Percentiles rank a stretch among this genome's conserved stretches.
Conservation (phyloP, 169 alveolate species). For the Plasmodium coatneyi region DNA sequence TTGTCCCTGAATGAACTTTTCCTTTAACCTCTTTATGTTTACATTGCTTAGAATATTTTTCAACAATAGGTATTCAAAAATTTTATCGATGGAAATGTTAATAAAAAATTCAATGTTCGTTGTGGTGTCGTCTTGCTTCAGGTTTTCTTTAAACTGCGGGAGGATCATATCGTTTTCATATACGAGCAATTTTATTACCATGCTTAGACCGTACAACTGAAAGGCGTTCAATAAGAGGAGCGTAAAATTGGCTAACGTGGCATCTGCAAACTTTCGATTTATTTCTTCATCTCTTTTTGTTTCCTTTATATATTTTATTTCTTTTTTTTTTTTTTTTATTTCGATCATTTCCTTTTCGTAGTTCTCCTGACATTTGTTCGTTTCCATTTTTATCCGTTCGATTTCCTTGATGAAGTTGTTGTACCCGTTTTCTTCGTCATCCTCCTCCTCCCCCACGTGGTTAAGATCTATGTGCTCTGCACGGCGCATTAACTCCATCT, state of each 20-base stretch:
- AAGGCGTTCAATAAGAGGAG: slow-evolving; percentile 23
- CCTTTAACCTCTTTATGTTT: slow-evolving; percentile 53
- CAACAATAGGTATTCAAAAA: slow-evolving; percentile 43
- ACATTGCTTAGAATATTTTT: slow-evolving; percentile 20
- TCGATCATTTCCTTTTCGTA: slow-evolving; percentile 67
- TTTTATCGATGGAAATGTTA: slow-evolving; percentile 36
- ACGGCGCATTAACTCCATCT: neutral
- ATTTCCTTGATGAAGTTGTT: slow-evolving; percentile 23
- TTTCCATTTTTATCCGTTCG: slow-evolving; percentile 32
- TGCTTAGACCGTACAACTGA: slow-evolving; percentile 28
- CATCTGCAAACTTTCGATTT: slow-evolving; percentile 31
- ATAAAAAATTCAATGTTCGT: slow-evolving; percentile 53
- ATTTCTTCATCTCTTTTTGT: slow-evolving; percentile 48
- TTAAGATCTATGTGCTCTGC: neutral
- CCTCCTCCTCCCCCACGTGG: neutral
- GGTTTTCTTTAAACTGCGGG: neutral
- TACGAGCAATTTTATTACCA: slow-evolving; percentile 35
- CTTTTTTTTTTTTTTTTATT: slow-evolving; percentile 43
- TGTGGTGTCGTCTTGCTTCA: neutral
- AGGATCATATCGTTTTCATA: slow-evolving; percentile 38
- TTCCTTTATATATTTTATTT: slow-evolving; percentile 49
- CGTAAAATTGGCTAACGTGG: neutral
- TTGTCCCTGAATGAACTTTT: slow-evolving; percentile 61
- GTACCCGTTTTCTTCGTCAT: slow-evolving; percentile 4
- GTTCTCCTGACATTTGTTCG: slow-evolving; percentile 26